phyloP scores from a whole-genome alignment of 345 rosid species.

The Citrus trifoliata region DNA sequence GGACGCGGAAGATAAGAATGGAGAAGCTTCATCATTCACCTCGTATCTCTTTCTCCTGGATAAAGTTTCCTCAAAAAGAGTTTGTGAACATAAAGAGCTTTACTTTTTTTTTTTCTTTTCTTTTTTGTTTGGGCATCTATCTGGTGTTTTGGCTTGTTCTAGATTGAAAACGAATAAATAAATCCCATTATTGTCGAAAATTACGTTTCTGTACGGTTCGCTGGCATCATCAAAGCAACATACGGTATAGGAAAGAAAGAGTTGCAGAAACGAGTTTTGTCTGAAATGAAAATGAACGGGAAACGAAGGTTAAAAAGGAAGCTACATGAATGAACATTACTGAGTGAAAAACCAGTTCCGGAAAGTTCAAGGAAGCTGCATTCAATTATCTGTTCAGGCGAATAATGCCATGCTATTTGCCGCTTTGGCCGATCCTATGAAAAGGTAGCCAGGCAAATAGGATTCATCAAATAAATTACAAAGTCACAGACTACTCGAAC shows the following conservation, averaged over 20 bases:
- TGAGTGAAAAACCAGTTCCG: neutral
- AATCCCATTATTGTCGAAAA: neutral
- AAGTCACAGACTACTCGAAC: neutral
- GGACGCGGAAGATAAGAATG: neutral
- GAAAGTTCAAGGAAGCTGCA: neutral
- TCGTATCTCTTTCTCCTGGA: neutral
- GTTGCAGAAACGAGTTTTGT: neutral
- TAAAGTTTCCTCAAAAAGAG: too few relatives aligned
- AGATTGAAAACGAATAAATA: neutral
- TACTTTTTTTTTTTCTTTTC: neutral
- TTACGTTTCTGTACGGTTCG: neutral
- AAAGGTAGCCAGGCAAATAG: neutral
- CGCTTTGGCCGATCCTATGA: neutral
- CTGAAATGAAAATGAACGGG: neutral
- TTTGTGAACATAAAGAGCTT: neutral
- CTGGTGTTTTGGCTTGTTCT: neutral
- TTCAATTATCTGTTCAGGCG: neutral
- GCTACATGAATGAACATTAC: neutral
- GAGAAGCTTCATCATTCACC: neutral
- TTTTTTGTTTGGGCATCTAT: neutral
- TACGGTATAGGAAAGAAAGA: neutral
- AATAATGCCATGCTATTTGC: neutral
- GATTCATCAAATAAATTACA: neutral
- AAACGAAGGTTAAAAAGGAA: slow-evolving; percentile 11
- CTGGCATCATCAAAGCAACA: neutral